A percentile compares a stretch with the other conserved stretches of the same genome.
Evolutionary conservation across 257 asterid species (phyloP).

Genomic region (Avicennia marina): DNA sequence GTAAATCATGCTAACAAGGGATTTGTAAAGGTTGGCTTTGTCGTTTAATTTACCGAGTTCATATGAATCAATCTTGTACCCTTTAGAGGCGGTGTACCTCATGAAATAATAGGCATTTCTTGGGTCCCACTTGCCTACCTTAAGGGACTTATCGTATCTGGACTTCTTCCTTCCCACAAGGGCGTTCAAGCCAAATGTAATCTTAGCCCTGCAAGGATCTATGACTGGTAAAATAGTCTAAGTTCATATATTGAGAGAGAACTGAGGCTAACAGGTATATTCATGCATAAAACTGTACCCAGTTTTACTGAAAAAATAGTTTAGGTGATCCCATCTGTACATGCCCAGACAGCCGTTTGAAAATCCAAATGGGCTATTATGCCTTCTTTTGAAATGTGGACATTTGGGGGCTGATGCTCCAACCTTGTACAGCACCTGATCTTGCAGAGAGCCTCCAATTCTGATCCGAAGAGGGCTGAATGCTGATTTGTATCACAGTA

Average conservation of each 20-base stretch:
- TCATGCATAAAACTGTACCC: constrained; percentile 32
- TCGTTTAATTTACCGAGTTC: constrained; percentile 49
- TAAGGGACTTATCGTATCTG: constrained; percentile 20
- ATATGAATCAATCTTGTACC: constrained; percentile 75
- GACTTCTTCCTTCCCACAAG: constrained; percentile 46
- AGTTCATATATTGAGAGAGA: not conserved
- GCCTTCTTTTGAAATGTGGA: constrained; percentile 40
- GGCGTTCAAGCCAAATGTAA: constrained; percentile 78
- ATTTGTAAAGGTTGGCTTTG: not conserved
- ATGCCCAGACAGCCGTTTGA: constrained; percentile 54
- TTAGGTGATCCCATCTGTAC: constrained; percentile 69
- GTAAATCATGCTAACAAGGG: not conserved
- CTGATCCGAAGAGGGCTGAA: constrained; percentile 56
- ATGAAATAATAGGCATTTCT: constrained; percentile 58
- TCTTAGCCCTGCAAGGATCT: constrained; percentile 35
- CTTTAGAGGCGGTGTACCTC: constrained; percentile 50
- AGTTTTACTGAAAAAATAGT: constrained; percentile 44
- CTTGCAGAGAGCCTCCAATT: constrained; percentile 73
- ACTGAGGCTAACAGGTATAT: not conserved
- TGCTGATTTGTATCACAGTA: constrained; percentile 30
- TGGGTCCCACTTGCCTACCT: constrained; percentile 62
- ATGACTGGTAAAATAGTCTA: not conserved
- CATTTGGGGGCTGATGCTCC: constrained; percentile 41
- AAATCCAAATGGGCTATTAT: constrained; percentile 47
- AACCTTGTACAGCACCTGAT: constrained; percentile 53